Percentiles rank a stretch among this genome's conserved stretches.
Conservation (phyloP, 2,329 filamentous ascomycete genomes). For the Myriosclerotinia duriaeana region DNA sequence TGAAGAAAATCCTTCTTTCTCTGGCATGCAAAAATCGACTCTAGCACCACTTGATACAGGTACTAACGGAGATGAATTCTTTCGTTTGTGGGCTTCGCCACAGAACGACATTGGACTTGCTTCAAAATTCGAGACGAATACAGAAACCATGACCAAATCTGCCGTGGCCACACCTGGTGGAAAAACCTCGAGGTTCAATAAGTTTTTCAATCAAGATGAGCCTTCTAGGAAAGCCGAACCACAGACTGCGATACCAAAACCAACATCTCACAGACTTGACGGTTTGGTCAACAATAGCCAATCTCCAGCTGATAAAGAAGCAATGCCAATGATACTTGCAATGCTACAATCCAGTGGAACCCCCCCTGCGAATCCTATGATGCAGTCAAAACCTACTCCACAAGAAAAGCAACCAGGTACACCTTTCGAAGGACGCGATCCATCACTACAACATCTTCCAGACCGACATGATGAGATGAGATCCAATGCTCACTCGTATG, state of each 20-base stretch:
- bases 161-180: slow-evolving; percentile 49
- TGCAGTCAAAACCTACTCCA: slow-evolving; percentile 36
- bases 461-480: slow-evolving; percentile 38
- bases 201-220: slow-evolving; percentile 66
- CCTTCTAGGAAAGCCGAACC: slow-evolving; percentile 51
- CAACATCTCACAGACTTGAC: slow-evolving; percentile 33
- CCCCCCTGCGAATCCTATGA: slow-evolving; percentile 44
- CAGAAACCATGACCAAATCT: slow-evolving; percentile 47
- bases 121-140: slow-evolving; percentile 44
- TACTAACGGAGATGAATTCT: slow-evolving; percentile 69
- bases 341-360: slow-evolving; percentile 65
- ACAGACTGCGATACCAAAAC: slow-evolving; percentile 45
- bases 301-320: slow-evolving; percentile 70
- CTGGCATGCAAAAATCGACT: slow-evolving; percentile 50
- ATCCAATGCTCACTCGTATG: slow-evolving; percentile 38
- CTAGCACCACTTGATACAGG: slow-evolving; percentile 60
- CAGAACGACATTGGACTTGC: slow-evolving; percentile 49
- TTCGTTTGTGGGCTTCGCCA: slow-evolving; percentile 55
- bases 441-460: slow-evolving; percentile 44
- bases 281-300: slow-evolving; percentile 29
- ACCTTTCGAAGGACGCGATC: slow-evolving; percentile 48
- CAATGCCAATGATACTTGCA: slow-evolving; percentile 77
- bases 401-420: slow-evolving; percentile 49
- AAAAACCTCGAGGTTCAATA: slow-evolving; percentile 83
- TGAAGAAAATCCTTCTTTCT: slow-evolving; percentile 42